Evolutionary conservation across 306 rosid genomes (phyloP), one percentile per base, ranked within the genome.

Genomic region (Clitoria ternatea): DNA sequence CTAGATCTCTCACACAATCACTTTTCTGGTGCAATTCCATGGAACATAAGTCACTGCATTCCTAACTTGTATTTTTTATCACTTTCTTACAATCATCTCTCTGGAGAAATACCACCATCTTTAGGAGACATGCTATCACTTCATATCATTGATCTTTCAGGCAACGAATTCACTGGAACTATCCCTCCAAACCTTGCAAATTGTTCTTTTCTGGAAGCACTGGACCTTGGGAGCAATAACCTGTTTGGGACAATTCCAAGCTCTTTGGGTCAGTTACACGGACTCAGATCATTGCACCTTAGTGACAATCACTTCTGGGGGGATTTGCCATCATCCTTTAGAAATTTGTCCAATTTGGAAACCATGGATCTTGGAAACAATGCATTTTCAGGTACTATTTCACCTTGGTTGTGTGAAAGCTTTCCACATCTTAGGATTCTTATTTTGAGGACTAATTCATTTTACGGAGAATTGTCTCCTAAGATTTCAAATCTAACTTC

Each of bases 1-100:
- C 63, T 82, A 42, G 85, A 80, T 74, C 79, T 82, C 60, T 82
- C 90, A 14, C 80, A 80, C 74, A 85, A 80, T 56, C 22, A 2
- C 13, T 71, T 85, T 50, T 82, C 80, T 39, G 78, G 87, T 62
- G 20, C 32, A 9, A 62, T 85, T 15, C 82, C 85, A 0, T 5
- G 20, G 11, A 77, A 75, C 20, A 65, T 76, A 45, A 52, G 72
- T n/a, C 52, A 33, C 27, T 9, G 11, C 50, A 45, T 36, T 36
- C 43, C 73, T 10, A 1, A 14, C 32, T n/a, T 72, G 42, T 0
- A 0, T 5, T 73, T 81, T 66, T 61, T 83, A 7, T 73, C 81
- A 60, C 74, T 83, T 39, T 82, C 86, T 14, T 8, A 47, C 26
- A 86, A 86, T 70, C 69, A 73, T 5, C 24, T 86, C 1, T 55